Evolutionary conservation across 2,329 filamentous ascomycete genomes (phyloP).

Genomic region (Monosporascus sp.): DNA sequence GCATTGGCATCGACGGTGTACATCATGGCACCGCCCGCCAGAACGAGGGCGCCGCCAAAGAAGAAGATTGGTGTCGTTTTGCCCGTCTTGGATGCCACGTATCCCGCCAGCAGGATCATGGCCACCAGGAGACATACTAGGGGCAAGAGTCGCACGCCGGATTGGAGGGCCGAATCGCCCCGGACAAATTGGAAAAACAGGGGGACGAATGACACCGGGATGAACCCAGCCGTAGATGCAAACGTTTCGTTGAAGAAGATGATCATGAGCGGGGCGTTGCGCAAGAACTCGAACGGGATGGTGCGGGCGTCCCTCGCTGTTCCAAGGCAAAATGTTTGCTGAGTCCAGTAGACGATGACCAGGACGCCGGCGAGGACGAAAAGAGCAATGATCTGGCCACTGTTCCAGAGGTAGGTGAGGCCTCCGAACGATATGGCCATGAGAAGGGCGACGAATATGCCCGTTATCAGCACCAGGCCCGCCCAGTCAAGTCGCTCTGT

Average conservation of each 20-base stretch:
- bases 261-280: conserved; percentile 30
- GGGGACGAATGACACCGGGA: conserved; percentile 44
- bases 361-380: conserved; percentile 38
- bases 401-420: conserved; percentile 40
- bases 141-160: conserved; percentile 37
- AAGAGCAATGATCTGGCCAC: conserved; percentile 37
- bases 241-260: conserved; percentile 34
- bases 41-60: not conserved
- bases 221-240: conserved; percentile 17
- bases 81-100: conserved; percentile 29
- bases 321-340: conserved; percentile 37
- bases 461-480: conserved; percentile 37
- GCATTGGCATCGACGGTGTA: not conserved
- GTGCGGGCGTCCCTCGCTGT: conserved; percentile 33
- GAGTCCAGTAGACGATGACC: conserved; percentile 37
- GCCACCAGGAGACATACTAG: conserved; percentile 33
- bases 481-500: conserved; percentile 35
- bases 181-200: conserved; percentile 45
- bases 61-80: conserved; percentile 4
- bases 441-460: conserved; percentile 33
- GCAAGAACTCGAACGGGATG: conserved; percentile 44
- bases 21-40: conserved; percentile 4
- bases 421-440: conserved; percentile 50
- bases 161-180: conserved; percentile 33
- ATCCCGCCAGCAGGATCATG: conserved; percentile 28